These are phyloP conservation scores for Bryum argenteum DNA, from an alignment of 225 moss, liverwort and hornwort species.

Conservation along the genomic window DNA sequence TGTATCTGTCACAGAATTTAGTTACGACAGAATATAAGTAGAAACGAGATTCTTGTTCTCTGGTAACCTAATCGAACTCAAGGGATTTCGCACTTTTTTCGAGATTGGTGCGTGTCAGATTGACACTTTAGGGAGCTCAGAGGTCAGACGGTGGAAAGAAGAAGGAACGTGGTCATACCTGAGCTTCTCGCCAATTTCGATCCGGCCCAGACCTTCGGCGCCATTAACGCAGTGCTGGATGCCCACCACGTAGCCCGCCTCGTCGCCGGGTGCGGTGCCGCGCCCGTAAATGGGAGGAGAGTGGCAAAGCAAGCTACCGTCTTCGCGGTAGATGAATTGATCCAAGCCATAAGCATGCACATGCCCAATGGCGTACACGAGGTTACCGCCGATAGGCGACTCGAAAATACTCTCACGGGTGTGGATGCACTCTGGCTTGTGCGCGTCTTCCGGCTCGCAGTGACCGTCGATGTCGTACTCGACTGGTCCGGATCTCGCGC, in stretches of 20 bases:
- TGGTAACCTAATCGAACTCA: no score
- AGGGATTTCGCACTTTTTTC: no score
- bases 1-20: no score
- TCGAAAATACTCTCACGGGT: neutral
- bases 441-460: slow-evolving; percentile 31
- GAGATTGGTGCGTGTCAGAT: no score
- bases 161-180: neutral
- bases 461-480: slow-evolving; percentile 39
- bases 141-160: no score
- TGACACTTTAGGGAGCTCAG: no score
- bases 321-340: slow-evolving; percentile 47
- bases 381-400: slow-evolving; percentile 12
- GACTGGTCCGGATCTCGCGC: slow-evolving; percentile 4
- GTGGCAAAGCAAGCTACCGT: slow-evolving; percentile 48
- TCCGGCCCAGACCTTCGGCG: slow-evolving; percentile 12
- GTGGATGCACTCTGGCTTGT: neutral
- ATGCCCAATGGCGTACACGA: slow-evolving; percentile 44
- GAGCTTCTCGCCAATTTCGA: slow-evolving; percentile 49
- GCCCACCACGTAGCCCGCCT: slow-evolving; percentile 51
- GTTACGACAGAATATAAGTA: no score
- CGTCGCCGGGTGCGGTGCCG: slow-evolving; percentile 46
- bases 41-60: no score
- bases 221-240: slow-evolving; percentile 39
- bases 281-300: slow-evolving; percentile 55
- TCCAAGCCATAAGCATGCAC: slow-evolving; percentile 49